Conservation (phyloP, 139 green algal genomes). For the Chlorella sp. region DNA sequence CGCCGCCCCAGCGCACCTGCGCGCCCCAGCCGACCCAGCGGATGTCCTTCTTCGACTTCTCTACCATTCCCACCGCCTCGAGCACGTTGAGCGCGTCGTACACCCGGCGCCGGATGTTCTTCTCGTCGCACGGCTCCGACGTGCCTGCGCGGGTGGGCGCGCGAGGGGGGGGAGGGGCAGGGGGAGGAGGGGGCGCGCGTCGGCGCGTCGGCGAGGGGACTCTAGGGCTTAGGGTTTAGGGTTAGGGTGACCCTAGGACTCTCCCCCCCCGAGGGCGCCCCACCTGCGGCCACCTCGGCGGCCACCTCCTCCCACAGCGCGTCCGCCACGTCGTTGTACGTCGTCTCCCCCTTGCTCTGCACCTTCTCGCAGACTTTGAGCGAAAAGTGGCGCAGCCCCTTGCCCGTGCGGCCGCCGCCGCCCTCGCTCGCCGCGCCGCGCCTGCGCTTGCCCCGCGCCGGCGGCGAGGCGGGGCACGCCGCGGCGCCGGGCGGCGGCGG, state of each 20-base stretch:
- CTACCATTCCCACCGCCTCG: constrained; percentile 92
- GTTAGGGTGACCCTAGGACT: too few relatives aligned
- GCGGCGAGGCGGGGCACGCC: not conserved
- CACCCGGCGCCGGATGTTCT: constrained; percentile 93
- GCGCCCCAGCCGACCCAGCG: constrained; percentile 77
- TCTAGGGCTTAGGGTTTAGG: too few relatives aligned
- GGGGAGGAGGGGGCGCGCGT: constrained; percentile 20
- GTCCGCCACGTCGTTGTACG: constrained; percentile 97
- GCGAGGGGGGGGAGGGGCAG: not conserved
- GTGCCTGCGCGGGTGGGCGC: constrained; percentile 17
- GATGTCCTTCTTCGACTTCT: constrained; percentile 93
- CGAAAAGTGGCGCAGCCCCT: constrained; percentile 84
- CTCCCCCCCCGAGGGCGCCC: too few relatives aligned
- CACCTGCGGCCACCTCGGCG: constrained; percentile 24
- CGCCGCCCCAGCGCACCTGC: not conserved
- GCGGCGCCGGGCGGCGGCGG: not conserved
- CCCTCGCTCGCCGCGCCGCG: not conserved
- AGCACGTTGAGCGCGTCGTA: constrained; percentile 99
- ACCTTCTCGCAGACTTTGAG: constrained; percentile 91
- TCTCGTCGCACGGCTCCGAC: constrained; percentile 77
- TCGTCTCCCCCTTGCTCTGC: constrained; percentile 80
- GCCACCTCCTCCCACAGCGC: constrained; percentile 83
- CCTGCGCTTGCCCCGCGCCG: not conserved
- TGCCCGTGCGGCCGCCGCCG: constrained; percentile 31
- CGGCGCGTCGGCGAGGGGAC: too few relatives aligned